Percentiles rank a stretch among this genome's conserved stretches.
phyloP scores from a whole-genome alignment of 106 monocot species.

The Dendrobium nobile region DNA sequence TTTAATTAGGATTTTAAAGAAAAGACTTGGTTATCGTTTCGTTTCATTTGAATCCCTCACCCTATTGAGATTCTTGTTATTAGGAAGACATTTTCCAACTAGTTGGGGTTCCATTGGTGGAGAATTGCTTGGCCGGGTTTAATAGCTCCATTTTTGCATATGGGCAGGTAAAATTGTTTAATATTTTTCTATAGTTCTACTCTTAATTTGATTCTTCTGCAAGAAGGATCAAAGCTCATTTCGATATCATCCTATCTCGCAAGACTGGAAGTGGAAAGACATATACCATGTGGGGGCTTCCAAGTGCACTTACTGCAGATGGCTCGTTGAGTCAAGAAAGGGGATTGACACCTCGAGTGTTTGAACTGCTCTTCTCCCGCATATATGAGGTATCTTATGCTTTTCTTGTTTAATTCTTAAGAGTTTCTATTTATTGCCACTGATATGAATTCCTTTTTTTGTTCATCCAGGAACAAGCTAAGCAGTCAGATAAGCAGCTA shows the following conservation, averaged over 20 bases:
- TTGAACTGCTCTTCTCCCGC: constrained; percentile 79
- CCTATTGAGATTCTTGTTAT: neutral
- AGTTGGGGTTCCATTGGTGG: constrained; percentile 89
- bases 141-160: constrained; percentile 99
- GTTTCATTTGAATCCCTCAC: constrained; percentile 1
- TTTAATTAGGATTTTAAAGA: neutral
- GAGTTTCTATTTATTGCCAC: neutral
- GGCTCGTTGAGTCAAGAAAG: constrained; percentile 40
- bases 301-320: constrained; percentile 49
- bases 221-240: neutral
- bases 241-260: neutral
- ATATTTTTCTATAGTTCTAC: neutral
- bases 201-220: neutral
- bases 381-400: constrained; percentile 55
- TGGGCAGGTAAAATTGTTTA: constrained; percentile 60
- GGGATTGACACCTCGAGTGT: constrained; percentile 94
- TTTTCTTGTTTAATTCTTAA: neutral
- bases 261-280: constrained; percentile 99
- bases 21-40: neutral
- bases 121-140: constrained; percentile 93
- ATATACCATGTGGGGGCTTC: constrained; percentile 98
- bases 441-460: neutral
- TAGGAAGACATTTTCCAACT: constrained; percentile 85
- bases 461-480: constrained; percentile 65
- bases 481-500: constrained; percentile 69